Base-by-base conservation (phyloP, 2,329 filamentous ascomycete species). In the Xylaria sp. region DNA sequence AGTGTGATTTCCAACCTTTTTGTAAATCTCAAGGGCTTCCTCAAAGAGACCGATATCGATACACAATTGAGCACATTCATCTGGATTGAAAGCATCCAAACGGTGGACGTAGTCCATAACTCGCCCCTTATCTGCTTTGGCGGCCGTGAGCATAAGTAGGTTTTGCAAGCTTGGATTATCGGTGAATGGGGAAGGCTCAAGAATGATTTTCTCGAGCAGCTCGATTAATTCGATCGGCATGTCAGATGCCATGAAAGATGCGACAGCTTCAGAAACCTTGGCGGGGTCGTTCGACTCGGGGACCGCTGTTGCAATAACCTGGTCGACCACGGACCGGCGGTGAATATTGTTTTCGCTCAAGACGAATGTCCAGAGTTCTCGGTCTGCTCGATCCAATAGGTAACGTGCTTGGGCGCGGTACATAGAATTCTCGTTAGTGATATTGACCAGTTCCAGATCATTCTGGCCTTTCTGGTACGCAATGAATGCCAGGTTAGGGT, bases 351-450 rank as follows among this genome's bases (percentile, higher is more conserved):
- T 98, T 76, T 94, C 90, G 80, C 92, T 97, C 41, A 99, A 87
- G 15, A 98, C 96, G 79, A 98, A 99, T 62, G 88, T 87, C 97
- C 97, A 99, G 57, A 99, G 90, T 80, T 99, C 96, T 2, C 86
- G 81, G 77, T 99, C 96, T 46, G 93, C 92, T 74, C 96, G 91
- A 77, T 98, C 94, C 62, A 99, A 86, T 28, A 99, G 87, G 82
- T 99, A 99, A 46, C 96, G 92, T 68, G 94, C 95, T 82, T 99
- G 96, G n/a, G 93, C 93, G 77, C 94, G 92, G 88, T 97, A 99
- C 96, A 99, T 99, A n/a, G 93, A 91, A 84, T 99, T 99, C 83
- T 99, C 97, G 76, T 98, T 99, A 78, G 96, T 98, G 78, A 99
- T 95, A 81, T 92, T 96, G 82, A 99, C 95, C 66, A 99, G 88